Base-by-base conservation (phyloP, 768 basidiomycete species). In the Lactarius hengduanensis region DNA sequence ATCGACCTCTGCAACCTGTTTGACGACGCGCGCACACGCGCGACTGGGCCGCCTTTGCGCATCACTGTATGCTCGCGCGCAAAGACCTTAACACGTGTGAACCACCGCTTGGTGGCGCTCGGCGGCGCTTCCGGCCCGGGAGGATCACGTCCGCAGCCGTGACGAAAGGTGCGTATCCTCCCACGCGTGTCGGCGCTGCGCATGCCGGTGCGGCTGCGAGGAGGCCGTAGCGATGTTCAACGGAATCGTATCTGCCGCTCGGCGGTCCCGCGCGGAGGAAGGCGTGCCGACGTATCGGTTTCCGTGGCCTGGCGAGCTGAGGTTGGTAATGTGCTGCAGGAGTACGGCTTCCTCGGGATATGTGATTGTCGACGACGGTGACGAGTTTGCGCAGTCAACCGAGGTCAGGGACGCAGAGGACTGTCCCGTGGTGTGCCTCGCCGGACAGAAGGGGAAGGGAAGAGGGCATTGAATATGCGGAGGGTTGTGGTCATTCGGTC, bases 1-100 rank as follows among this genome's bases (percentile, higher is more conserved):
- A 72, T 94, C 22, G 93, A 96, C 71, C 81, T 79, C 6, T 91
- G 90, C 71, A 75, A 80, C 3, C 72, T 87, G 15, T 77, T 87
- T 59, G 78, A 81, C 20, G 79, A 79, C n/a, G 81, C 82, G 18
- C 78, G 79, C 18, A 18, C 43, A 28, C 28, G 9, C 82, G 82
- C 38, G 80, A 87, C 66, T 91, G 90, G 84, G 75, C 75, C 8
- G 80, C 82, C 6, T 71, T 94, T 2, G 91, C 30, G 30, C 30
- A 7, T 32, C 30, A 7, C 30, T 5, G 30, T 32, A 32, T 32
- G 30, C 30, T 32, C 90, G 81, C 82, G 1, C 88, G 90, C 0
- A 78, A 20, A 18, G 20, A 5, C 43, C 7, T 20, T 2, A 20
- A 2, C 1, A 6, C 3, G 0, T 20, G 6, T 43, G 18, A 43